Evolutionary conservation across 495 filamentous ascomycete species (phyloP).

Genomic region (Darksidea phi): DNA sequence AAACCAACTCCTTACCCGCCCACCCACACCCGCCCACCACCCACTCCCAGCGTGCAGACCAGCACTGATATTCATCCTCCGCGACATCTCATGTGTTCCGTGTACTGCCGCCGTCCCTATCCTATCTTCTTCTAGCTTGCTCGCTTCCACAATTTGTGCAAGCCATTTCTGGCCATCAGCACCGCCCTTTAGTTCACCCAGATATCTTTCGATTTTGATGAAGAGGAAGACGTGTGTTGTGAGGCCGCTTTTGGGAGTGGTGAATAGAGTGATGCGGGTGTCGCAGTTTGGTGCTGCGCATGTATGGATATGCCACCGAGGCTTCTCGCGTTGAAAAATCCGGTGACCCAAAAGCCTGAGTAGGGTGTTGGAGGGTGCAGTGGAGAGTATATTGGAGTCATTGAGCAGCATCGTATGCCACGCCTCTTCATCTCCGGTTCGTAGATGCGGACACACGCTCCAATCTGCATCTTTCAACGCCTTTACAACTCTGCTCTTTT

Average conservation of each 20-base stretch:
- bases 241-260: neutral
- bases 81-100: too few species aligned
- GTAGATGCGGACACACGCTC: too few species aligned
- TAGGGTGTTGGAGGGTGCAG: neutral
- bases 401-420: too few species aligned
- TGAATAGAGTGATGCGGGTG: neutral
- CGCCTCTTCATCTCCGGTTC: too few species aligned
- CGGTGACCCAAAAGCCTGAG: neutral
- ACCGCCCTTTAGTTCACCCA: neutral
- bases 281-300: neutral
- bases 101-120: too few species aligned
- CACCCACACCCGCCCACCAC: too few species aligned
- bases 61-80: too few species aligned
- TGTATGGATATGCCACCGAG: neutral
- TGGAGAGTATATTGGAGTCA: neutral
- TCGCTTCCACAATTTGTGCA: conserved; percentile 7
- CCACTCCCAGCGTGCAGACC: too few species aligned
- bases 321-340: neutral
- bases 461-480: too few species aligned
- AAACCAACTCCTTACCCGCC: too few species aligned
- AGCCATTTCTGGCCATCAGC: conserved; percentile 12
- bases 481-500: too few species aligned
- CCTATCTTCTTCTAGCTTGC: conserved; percentile 2
- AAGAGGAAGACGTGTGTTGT: neutral
- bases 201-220: conserved; percentile 4